phyloP scores from a whole-genome alignment of 1,139 yeast genomes.

The Blastobotrys buckinghamii region DNA sequence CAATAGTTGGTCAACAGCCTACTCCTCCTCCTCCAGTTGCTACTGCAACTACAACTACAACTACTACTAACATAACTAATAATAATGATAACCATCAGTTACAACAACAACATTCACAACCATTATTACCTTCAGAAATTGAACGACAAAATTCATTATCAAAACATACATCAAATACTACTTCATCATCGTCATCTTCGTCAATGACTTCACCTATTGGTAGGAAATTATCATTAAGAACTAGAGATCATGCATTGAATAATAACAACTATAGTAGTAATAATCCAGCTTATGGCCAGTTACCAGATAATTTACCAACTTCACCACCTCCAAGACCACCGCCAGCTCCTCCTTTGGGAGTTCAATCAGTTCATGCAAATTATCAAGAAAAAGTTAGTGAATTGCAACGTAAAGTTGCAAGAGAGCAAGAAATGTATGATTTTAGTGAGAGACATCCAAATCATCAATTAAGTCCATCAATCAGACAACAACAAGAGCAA shows the following conservation, averaged over 20 bases:
- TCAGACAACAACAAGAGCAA: conserved; percentile 16
- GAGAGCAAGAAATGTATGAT: conserved; percentile 15
- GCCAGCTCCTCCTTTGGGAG: conserved; percentile 39
- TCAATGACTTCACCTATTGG: conserved; percentile 2
- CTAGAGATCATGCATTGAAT: not conserved
- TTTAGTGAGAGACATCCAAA: conserved; percentile 14
- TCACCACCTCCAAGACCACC: conserved; percentile 39
- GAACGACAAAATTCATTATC: not conserved
- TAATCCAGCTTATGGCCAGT: not conserved
- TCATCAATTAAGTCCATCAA: conserved; percentile 11
- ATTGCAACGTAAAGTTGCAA: conserved; percentile 17
- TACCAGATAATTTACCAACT: not conserved
- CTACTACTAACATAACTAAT: not conserved
- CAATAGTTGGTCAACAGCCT: not conserved
- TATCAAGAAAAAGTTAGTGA: conserved; percentile 16
- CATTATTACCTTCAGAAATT: too few relatives aligned
- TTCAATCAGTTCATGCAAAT: conserved; percentile 30
- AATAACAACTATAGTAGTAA: not conserved
- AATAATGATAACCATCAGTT: not conserved
- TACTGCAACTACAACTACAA: not conserved
- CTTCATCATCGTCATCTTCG: not conserved
- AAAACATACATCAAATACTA: not conserved
- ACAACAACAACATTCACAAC: too few relatives aligned
- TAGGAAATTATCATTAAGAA: conserved; percentile 2
- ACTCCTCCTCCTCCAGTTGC: not conserved